These are phyloP conservation scores for Auriscalpium microsporum DNA, from an alignment of 768 basidiomycete genomes.

Conservation along the genomic window DNA sequence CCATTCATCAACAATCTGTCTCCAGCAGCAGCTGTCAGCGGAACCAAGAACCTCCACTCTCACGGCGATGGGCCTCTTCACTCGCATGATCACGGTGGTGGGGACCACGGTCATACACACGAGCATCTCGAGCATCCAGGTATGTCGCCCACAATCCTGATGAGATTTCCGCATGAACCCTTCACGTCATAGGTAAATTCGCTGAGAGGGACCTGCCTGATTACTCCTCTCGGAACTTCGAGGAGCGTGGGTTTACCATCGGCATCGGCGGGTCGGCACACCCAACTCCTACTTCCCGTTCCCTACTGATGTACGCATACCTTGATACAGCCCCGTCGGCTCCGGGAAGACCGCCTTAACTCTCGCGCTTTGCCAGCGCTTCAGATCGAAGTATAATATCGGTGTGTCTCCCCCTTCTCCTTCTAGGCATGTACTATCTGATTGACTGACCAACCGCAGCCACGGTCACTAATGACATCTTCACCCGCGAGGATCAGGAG, in stretches of 20 bases:
- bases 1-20: conserved; percentile 69
- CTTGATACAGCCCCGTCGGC: conserved; percentile 74
- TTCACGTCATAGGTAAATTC: conserved; percentile 60
- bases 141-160: conserved; percentile 21
- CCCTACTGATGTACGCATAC: not conserved
- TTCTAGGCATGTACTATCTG: conserved; percentile 5
- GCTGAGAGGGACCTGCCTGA: conserved; percentile 90
- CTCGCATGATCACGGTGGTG: conserved; percentile 44
- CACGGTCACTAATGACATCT: conserved; percentile 99
- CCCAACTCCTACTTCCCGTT: not conserved
- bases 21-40: conserved; percentile 20
- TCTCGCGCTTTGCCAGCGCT: conserved; percentile 75
- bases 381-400: conserved; percentile 84
- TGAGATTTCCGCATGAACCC: not conserved
- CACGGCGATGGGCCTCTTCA: conserved; percentile 40
- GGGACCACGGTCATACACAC: conserved; percentile 92
- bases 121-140: conserved; percentile 89
- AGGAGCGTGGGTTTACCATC: conserved; percentile 90
- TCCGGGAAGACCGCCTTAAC: conserved; percentile 96
- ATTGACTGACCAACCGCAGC: conserved; percentile 35
- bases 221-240: conserved; percentile 74
- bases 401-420: conserved; percentile 39
- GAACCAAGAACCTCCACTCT: conserved; percentile 34
- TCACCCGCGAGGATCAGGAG: conserved; percentile 96
- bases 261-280: conserved; percentile 89